These are phyloP conservation scores for Hanseniaspora nectarophila DNA, from an alignment of 805 yeast species.

Conservation along the genomic window DNA sequence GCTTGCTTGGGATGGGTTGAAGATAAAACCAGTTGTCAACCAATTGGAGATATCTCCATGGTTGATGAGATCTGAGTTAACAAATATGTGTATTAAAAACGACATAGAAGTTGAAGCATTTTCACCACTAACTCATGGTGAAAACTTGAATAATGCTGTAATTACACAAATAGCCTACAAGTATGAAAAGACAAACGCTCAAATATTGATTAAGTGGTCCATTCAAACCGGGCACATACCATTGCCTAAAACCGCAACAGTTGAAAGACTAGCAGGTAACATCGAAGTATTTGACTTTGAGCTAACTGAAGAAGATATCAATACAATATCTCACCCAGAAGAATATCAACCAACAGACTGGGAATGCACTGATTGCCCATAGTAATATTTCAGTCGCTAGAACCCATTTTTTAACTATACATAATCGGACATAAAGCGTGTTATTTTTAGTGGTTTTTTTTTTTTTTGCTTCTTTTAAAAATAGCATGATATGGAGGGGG, in stretches of 20 bases:
- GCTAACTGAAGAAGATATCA: conserved; percentile 33
- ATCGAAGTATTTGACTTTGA: conserved; percentile 43
- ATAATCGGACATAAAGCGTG: neutral
- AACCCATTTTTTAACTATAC: neutral
- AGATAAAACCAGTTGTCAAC: conserved; percentile 55
- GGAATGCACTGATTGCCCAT: conserved; percentile 58
- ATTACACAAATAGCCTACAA: conserved; percentile 39
- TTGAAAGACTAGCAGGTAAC: conserved; percentile 43
- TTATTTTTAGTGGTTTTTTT: neutral
- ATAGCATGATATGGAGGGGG: no score
- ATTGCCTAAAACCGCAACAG: conserved; percentile 51
- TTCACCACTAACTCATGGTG: conserved; percentile 65
- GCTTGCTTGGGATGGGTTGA: conserved; percentile 43
- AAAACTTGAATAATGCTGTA: conserved; percentile 43
- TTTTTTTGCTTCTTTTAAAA: neutral
- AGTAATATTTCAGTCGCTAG: no score
- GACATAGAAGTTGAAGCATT: conserved; percentile 60
- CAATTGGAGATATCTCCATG: conserved; percentile 81
- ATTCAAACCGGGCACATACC: conserved; percentile 60
- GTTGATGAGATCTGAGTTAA: conserved; percentile 55
- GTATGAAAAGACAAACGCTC: conserved; percentile 43
- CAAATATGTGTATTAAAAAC: conserved; percentile 44
- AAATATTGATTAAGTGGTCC: conserved; percentile 62
- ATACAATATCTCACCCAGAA: conserved; percentile 36
- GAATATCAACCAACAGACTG: conserved; percentile 65